Evolutionary conservation across 495 filamentous ascomycete species (phyloP).

Genomic region (Penicillium longicatenatum): DNA sequence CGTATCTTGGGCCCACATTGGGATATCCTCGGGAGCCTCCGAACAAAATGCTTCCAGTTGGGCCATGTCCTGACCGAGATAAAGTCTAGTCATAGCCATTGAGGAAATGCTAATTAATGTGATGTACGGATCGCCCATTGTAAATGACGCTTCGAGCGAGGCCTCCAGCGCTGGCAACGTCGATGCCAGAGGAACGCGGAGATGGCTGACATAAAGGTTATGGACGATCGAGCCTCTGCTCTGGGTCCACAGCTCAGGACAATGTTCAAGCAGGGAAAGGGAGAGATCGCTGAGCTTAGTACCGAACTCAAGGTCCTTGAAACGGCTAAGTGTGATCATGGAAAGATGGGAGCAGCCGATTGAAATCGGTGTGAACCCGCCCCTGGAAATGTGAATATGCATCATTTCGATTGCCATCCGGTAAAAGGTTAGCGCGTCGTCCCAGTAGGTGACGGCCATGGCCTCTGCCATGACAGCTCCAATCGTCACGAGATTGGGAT

Average conservation of each 20-base stretch:
- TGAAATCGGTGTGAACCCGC: conserved; percentile 71
- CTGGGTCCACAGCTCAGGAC: conserved; percentile 67
- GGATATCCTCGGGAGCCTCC: conserved; percentile 74
- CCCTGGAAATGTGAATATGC: conserved; percentile 63
- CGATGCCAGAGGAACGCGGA: conserved; percentile 62
- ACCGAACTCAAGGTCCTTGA: conserved; percentile 71
- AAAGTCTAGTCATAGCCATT: conserved; percentile 69
- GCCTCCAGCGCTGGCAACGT: conserved; percentile 64
- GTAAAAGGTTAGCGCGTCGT: conserved; percentile 73
- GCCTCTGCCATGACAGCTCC: conserved; percentile 78
- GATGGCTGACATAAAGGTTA: conserved; percentile 71
- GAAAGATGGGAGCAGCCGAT: conserved; percentile 76
- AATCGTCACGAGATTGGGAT: conserved; percentile 61
- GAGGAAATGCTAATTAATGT: conserved; percentile 74
- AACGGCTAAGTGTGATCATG: conserved; percentile 71
- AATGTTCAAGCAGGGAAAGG: conserved; percentile 65
- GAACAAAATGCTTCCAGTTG: conserved; percentile 75
- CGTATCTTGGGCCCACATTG: conserved; percentile 72
- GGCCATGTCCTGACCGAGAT: conserved; percentile 70
- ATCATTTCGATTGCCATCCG: conserved; percentile 72
- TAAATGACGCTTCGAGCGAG: conserved; percentile 69
- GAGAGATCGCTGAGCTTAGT: conserved; percentile 63
- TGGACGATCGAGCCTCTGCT: conserved; percentile 73
- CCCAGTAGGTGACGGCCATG: conserved; percentile 81
- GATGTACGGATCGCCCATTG: conserved; percentile 73